These are phyloP conservation scores for Leccinum imitatum DNA, from an alignment of 768 basidiomycete genomes.

Conservation along the genomic window DNA sequence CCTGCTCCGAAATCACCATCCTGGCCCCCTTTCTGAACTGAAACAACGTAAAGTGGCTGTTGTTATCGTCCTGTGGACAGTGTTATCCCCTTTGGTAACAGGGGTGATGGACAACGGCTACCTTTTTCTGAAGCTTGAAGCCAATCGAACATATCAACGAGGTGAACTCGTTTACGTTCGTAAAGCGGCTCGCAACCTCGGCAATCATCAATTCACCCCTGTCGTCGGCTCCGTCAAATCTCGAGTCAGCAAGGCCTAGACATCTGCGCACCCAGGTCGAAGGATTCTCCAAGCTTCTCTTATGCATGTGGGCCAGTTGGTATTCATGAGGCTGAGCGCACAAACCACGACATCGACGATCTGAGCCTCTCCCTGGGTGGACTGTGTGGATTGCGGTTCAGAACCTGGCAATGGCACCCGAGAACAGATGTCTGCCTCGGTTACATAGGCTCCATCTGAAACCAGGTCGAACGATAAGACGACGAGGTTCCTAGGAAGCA, in stretches of 20 bases:
- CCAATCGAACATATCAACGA: constrained; percentile 65
- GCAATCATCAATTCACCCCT: constrained; percentile 86
- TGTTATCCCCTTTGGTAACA: constrained; percentile 4
- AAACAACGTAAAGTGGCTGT: constrained; percentile 84
- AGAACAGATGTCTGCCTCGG: constrained; percentile 87
- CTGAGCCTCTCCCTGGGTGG: constrained; percentile 58
- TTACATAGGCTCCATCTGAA: constrained; percentile 70
- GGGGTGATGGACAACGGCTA: constrained; percentile 26
- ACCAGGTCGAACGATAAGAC: constrained; percentile 83
- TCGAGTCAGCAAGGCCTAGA: constrained; percentile 1
- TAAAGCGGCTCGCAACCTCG: constrained; percentile 86
- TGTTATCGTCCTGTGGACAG: constrained; percentile 63
- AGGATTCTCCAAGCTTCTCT: constrained; percentile 89
- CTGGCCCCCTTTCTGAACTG: constrained; percentile 68
- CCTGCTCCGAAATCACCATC: constrained; percentile 47
- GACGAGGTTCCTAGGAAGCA: constrained; percentile 65
- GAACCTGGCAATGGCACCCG: constrained; percentile 85
- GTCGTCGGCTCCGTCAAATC: constrained; percentile 10
- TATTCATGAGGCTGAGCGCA: constrained; percentile 94
- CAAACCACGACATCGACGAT: constrained; percentile 91
- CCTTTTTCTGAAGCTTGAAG: constrained; percentile 71
- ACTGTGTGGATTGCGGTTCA: constrained; percentile 41
- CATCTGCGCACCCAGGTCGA: constrained; percentile 63
- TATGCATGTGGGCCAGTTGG: constrained; percentile 91
- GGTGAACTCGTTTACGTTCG: constrained; percentile 63